Evolutionary conservation across 2,329 filamentous ascomycete species (phyloP), one percentile per base, ranked within the genome.

Genomic region (Phialophora tarda): DNA sequence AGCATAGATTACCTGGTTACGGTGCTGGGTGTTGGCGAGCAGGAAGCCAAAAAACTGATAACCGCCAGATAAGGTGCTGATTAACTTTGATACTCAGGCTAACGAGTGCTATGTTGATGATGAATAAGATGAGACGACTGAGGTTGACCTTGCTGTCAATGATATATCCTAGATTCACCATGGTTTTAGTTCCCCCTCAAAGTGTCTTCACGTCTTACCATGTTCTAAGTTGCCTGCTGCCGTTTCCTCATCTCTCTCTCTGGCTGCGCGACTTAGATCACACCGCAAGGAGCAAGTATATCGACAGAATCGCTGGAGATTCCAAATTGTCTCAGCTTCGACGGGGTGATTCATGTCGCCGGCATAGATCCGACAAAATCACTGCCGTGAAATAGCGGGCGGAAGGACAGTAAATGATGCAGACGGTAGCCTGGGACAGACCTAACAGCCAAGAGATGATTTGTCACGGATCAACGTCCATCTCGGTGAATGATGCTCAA

Each of bases 1-100:
- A 70, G 71, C 58, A 54, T 69, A 26, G 63, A 66, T 23, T 72
- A 71, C 55, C 66, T 72, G 44, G 64, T 72, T 23, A 54, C 53
- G 0, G 60, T 53, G 30, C n/a, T 71, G 55, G 63, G 67, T n/a
- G 50, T 70, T 26, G 44, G 23, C 14, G 67, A 69, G 34, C 30
- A 51, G 26, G 69, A 71, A 57, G 69, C 69, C 11, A 57, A 30
- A 26, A 48, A 60, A 60, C 47, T 68, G 50, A 60, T 68, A 28
- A 55, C 56, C 24, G 63, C 50, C 12, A 54, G 32, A 54, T 61
- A 30, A 65, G 65, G 11, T 64, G 50, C 63, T 57, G 51, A n/a
- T 17, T 26, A 24, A 48, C 55, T 47, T 32, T 21, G 32, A 44
- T 47, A 14, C 54, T 48, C 44, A 14, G 32, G 47, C 48, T 47